Base-by-base conservation (phyloP, 768 basidiomycete genomes). In the Boletus eberwhitei region DNA sequence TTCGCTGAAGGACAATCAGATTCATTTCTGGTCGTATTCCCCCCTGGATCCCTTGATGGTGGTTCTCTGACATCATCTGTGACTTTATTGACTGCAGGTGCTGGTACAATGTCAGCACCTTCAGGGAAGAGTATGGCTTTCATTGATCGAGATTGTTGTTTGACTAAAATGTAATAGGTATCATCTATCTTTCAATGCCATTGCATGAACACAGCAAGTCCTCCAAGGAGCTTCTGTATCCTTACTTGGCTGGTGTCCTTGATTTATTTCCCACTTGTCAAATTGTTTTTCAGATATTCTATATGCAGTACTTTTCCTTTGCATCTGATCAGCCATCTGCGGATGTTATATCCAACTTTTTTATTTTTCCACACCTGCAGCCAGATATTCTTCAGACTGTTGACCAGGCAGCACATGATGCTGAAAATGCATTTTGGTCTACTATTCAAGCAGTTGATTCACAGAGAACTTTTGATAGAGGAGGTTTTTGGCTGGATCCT, bases 41-140 rank as follows among this genome's bases (percentile, higher is more conserved):
- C 92, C 0, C 93, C 92, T 1, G 74, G 73, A 1, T 80, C 83
- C 0, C 63, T 89, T 8, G 50, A 67, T 2, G 67, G 57, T 38
- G 81, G 76, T 26, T 84, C 84, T 21, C 73, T 76, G 3, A 69
- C 69, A 5, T 73, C 73, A 2, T 73, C 84, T 4, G 86, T 82
- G 3, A 85, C 84, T 44, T 83, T 78, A 2, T 69, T 94, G 34
- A 73, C 88, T 21, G 81, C 84, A 1, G 93, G 92, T 3, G 82
- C 86, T 63, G 85, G 82, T 9, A 86, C 86, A 14, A 74, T 91
- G 74, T 85, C 87, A 5, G 78, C 88, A 21, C 93, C 93, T 0
- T 73, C 76, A 46, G 88, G 83, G 3, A 86, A 85, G 77, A 88
- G 85, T 74, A 58, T 26, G 50, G 35, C 52, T 42, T 48, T 31